A percentile compares a stretch with the other conserved stretches of the same genome.
Conservation (phyloP, 805 yeast genomes). For the Lipomyces mesembrius region DNA sequence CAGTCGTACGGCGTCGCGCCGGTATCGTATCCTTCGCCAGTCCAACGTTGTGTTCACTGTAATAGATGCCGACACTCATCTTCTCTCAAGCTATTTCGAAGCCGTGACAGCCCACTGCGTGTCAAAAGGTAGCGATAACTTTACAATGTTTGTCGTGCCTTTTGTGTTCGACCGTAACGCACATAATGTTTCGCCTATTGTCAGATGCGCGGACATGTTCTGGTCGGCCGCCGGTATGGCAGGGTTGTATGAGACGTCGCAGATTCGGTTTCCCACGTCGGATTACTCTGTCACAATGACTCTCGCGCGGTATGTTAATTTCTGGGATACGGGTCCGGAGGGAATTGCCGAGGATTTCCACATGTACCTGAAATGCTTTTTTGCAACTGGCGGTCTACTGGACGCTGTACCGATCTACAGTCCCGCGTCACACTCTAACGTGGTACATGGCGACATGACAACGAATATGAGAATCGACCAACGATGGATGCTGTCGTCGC, state of each 20-base stretch:
- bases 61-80: slow-evolving; percentile 39
- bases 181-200: slow-evolving; percentile 31
- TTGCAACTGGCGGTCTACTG: slow-evolving; percentile 30
- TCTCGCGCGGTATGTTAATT: slow-evolving; percentile 33
- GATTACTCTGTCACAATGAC: slow-evolving; percentile 33
- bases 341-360: slow-evolving; percentile 40
- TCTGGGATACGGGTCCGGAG: slow-evolving; percentile 37
- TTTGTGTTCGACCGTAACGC: slow-evolving; percentile 39
- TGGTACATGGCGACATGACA: slow-evolving; percentile 19
- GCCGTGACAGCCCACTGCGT: slow-evolving; percentile 16
- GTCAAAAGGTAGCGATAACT: background rate
- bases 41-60: slow-evolving; percentile 30
- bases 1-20: slow-evolving; percentile 23
- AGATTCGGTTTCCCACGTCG: slow-evolving; percentile 36
- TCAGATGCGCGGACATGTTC: slow-evolving; percentile 38
- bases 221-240: slow-evolving; percentile 40
- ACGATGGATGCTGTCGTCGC: slow-evolving; percentile 25
- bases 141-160: slow-evolving; percentile 35
- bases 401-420: slow-evolving; percentile 30
- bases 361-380: slow-evolving; percentile 37
- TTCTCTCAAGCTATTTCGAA: slow-evolving; percentile 30
- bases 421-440: slow-evolving; percentile 39
- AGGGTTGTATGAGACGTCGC: slow-evolving; percentile 33
- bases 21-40: slow-evolving; percentile 1
- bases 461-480: background rate